phyloP scores from a whole-genome alignment of 1,284 basidiomycete genomes.

The Papiliotrema laurentii region DNA sequence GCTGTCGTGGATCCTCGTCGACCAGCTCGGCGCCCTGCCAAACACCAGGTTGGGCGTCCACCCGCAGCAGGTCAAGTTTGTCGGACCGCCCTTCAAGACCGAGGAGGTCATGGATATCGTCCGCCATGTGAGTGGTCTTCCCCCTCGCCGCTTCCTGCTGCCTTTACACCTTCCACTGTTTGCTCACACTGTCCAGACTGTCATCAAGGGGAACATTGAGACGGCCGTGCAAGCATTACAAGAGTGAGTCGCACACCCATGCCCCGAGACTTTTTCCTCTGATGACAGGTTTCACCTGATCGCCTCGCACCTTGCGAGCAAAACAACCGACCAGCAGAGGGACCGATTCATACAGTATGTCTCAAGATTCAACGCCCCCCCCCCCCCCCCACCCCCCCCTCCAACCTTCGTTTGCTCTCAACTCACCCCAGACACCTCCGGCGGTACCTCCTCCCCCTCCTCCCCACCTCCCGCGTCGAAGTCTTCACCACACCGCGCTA shows the following conservation, averaged over 20 bases:
- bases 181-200: constrained; percentile 8
- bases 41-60: constrained; percentile 43
- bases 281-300: constrained; percentile 30
- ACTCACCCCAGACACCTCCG: constrained; percentile 37
- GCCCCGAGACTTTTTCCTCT: not conserved
- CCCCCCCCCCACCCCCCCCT: too few relatives aligned
- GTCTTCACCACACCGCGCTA: constrained; percentile 43
- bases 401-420: too few relatives aligned
- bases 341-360: constrained; percentile 33
- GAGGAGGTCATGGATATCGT: constrained; percentile 35
- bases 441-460: constrained; percentile 37
- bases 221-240: constrained; percentile 24
- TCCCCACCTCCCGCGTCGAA: constrained; percentile 40
- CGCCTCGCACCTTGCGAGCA: constrained; percentile 29
- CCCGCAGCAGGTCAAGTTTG: constrained; percentile 44
- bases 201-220: constrained; percentile 18
- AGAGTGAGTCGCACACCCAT: constrained; percentile 21
- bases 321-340: constrained; percentile 26
- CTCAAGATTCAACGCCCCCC: too few relatives aligned
- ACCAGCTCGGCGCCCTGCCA: constrained; percentile 39
- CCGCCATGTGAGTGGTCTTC: constrained; percentile 23
- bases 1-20: constrained; percentile 44
- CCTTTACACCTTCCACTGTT: too few relatives aligned
- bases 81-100: constrained; percentile 33
- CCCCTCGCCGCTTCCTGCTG: not conserved